phyloP scores from a whole-genome alignment of 306 rosid genomes.

The Corylus avellana region DNA sequence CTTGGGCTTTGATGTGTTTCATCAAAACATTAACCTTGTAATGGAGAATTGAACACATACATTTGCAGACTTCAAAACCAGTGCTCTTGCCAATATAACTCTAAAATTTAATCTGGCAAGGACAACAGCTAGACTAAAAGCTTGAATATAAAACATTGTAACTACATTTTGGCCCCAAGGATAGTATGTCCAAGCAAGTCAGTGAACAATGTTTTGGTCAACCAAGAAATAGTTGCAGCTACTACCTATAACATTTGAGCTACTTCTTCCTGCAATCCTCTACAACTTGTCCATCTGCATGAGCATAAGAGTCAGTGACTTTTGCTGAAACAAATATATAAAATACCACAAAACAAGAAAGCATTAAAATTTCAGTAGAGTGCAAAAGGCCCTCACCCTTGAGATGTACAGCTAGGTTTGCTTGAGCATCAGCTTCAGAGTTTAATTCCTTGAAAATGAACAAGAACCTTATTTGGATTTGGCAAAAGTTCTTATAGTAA shows the following conservation, averaged over 20 bases:
- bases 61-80: not conserved
- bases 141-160: not conserved
- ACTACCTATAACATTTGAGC: not conserved
- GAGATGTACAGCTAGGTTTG: constrained; percentile 63
- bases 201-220: not conserved
- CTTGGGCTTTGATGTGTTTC: no score
- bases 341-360: not conserved
- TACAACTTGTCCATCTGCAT: constrained; percentile 76
- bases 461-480: constrained; percentile 7
- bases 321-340: constrained; percentile 6
- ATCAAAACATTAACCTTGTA: no score
- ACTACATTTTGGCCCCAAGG: not conserved
- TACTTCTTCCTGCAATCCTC: constrained; percentile 41
- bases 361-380: not conserved
- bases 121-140: not conserved
- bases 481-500: constrained; percentile 4
- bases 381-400: constrained; percentile 45
- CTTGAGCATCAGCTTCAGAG: constrained; percentile 75
- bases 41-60: no score
- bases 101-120: not conserved
- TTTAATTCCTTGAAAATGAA: constrained; percentile 61
- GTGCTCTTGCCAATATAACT: not conserved
- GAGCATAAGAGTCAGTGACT: constrained; percentile 21
- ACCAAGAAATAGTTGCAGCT: not conserved
- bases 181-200: not conserved